A percentile compares a stretch with the other conserved stretches of the same genome.
These are phyloP conservation scores for Lentinus tigrinus DNA, from an alignment of 768 basidiomycete species.

Conservation along the genomic window DNA sequence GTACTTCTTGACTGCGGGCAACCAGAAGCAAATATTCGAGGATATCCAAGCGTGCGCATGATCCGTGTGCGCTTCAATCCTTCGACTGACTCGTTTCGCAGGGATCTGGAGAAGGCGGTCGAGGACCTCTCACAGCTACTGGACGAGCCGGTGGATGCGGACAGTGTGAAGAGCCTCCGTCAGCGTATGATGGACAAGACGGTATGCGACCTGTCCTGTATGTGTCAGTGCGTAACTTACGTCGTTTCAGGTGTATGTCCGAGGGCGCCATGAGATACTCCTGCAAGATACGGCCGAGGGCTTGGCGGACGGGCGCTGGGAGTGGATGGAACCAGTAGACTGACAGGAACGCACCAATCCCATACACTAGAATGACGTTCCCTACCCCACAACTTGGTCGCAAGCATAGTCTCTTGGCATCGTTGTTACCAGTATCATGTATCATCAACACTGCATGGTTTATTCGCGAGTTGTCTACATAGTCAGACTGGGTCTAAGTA, in stretches of 20 bases:
- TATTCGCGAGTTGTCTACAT: too few relatives aligned
- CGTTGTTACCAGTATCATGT: too few relatives aligned
- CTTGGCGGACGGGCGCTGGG: conserved; percentile 82
- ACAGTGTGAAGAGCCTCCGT: conserved; percentile 74
- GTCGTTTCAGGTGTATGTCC: conserved; percentile 62
- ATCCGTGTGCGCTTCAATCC: neutral
- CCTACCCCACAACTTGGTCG: too few relatives aligned
- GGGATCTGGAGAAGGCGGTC: conserved; percentile 92
- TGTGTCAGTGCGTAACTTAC: neutral
- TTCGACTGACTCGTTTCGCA: conserved; percentile 25
- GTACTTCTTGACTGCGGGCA: conserved; percentile 89
- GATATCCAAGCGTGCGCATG: conserved; percentile 85
- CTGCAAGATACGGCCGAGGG: conserved; percentile 91
- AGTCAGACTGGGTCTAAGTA: too few relatives aligned
- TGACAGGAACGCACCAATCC: too few relatives aligned
- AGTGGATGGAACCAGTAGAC: conserved; percentile 69
- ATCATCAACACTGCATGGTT: too few relatives aligned
- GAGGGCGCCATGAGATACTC: conserved; percentile 90
- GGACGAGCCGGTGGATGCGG: conserved; percentile 83
- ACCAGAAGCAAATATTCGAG: conserved; percentile 93
- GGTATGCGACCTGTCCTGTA: conserved; percentile 28
- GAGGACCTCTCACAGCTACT: conserved; percentile 92
- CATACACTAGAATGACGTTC: too few relatives aligned
- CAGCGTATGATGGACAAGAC: conserved; percentile 96
- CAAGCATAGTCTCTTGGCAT: too few relatives aligned